These are phyloP conservation scores for Ampelomyces quisqualis DNA, from an alignment of 2,329 filamentous ascomycete genomes.

Conservation along the genomic window DNA sequence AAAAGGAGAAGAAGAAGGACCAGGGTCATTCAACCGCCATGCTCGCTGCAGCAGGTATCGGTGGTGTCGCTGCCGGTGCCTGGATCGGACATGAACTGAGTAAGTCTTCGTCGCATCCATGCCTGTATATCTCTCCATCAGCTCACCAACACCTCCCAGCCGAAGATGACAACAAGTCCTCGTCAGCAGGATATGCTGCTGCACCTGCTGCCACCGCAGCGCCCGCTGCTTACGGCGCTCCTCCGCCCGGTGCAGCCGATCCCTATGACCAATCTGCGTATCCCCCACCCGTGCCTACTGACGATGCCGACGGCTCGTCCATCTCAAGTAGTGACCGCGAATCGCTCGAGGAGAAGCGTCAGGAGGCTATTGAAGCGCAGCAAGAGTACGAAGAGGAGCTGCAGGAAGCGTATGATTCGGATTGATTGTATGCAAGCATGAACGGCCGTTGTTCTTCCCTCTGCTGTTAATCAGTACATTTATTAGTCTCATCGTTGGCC, in stretches of 20 bases:
- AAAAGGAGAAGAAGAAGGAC: conserved; percentile 42
- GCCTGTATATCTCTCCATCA: no score
- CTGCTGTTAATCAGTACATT: no score
- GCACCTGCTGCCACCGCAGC: conserved; percentile 20
- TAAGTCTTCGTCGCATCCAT: conserved; percentile 45
- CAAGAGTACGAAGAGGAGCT: conserved; percentile 54
- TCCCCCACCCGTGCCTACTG: conserved; percentile 41
- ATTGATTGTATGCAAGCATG: no score
- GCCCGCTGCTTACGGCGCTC: conserved; percentile 13
- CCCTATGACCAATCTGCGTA: conserved; percentile 16
- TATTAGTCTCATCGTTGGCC: no score
- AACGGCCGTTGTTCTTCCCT: no score
- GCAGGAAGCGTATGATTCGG: conserved; percentile 34
- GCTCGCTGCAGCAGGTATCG: conserved; percentile 58
- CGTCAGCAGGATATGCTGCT: conserved; percentile 12
- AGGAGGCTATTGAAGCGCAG: conserved; percentile 57
- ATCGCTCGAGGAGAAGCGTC: conserved; percentile 53
- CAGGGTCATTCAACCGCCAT: conserved; percentile 51
- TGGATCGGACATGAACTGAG: conserved; percentile 58
- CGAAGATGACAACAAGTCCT: conserved; percentile 36
- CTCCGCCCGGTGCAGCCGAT: conserved; percentile 17
- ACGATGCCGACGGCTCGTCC: conserved; percentile 47
- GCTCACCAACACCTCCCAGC: conserved; percentile 25
- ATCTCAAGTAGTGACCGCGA: conserved; percentile 44
- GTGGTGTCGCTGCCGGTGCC: conserved; percentile 61